A percentile compares a stretch with the other conserved stretches of the same genome.
phyloP scores from a whole-genome alignment of 1,284 basidiomycete species.

The Cutaneotrichosporon sp. region DNA sequence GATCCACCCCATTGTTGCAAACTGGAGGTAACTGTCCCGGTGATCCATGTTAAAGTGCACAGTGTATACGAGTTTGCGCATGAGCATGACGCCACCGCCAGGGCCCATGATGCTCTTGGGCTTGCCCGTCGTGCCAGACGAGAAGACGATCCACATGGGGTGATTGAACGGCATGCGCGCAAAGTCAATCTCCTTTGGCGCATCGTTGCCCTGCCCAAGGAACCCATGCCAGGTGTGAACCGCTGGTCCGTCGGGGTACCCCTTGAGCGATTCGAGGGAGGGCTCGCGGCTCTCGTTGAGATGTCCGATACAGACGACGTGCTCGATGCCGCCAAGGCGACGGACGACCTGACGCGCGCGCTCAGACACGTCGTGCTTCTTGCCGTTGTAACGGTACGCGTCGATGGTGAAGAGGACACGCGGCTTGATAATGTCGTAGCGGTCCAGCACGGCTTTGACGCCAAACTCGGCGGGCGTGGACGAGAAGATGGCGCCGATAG shows the following conservation, averaged over 20 bases:
- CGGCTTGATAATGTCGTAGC: conserved; percentile 40
- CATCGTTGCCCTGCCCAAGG: conserved; percentile 22
- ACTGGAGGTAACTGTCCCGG: conserved; percentile 38
- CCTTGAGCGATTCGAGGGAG: conserved; percentile 13
- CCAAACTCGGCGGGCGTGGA: conserved; percentile 35
- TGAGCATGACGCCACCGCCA: conserved; percentile 34
- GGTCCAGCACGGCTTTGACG: conserved; percentile 33
- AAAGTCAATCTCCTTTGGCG: conserved; percentile 33
- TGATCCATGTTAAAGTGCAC: conserved; percentile 28
- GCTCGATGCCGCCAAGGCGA: conserved; percentile 30
- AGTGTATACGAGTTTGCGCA: conserved; percentile 24
- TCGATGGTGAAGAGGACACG: conserved; percentile 51
- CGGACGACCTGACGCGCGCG: conserved; percentile 30
- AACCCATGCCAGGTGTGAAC: conserved; percentile 20
- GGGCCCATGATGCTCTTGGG: conserved; percentile 50
- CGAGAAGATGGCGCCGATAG: conserved; percentile 32
- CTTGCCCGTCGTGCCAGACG: conserved; percentile 50
- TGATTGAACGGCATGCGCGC: conserved; percentile 29
- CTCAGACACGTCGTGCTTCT: conserved; percentile 32
- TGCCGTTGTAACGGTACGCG: conserved; percentile 45
- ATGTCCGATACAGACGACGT: conserved; percentile 41
- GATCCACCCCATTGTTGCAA: conserved; percentile 46
- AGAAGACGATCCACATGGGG: conserved; percentile 47
- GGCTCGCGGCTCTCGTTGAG: conserved; percentile 33
- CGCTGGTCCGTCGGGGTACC: conserved; percentile 15